These are phyloP conservation scores for Clohesyomyces aquaticus DNA, from an alignment of 495 filamentous ascomycete genomes.

Conservation along the genomic window DNA sequence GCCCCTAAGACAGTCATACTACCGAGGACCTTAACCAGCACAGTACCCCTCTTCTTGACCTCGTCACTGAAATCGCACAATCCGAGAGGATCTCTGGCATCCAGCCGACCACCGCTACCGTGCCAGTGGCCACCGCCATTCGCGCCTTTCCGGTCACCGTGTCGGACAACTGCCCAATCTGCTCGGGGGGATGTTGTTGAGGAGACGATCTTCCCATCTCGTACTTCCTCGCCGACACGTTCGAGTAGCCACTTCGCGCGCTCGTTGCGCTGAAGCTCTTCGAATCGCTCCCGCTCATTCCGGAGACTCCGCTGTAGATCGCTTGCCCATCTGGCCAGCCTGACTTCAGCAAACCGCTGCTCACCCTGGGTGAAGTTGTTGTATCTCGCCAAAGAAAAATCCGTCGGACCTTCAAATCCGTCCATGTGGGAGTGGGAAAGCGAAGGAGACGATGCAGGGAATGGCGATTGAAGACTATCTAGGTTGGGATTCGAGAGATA, in stretches of 20 bases:
- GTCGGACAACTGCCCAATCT: conserved; percentile 34
- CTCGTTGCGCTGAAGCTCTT: conserved; percentile 70
- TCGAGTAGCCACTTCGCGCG: conserved; percentile 73
- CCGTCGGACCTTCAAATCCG: conserved; percentile 51
- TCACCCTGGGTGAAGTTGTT: conserved; percentile 72
- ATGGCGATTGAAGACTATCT: conserved; percentile 34
- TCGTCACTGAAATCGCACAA: conserved; percentile 72
- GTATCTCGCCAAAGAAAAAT: conserved; percentile 71
- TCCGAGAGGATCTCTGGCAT: conserved; percentile 74
- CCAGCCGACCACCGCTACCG: conserved; percentile 37
- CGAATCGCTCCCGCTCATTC: conserved; percentile 78
- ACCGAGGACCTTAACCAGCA: conserved; percentile 77
- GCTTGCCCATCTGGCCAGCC: conserved; percentile 85
- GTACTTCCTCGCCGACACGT: conserved; percentile 67
- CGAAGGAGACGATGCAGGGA: conserved; percentile 38
- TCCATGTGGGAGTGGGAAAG: conserved; percentile 36
- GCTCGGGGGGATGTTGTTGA: conserved; percentile 54
- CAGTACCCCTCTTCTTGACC: conserved; percentile 64
- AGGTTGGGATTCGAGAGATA: conserved; percentile 38
- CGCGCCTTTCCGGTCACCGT: conserved; percentile 33
- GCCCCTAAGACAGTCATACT: conserved; percentile 75
- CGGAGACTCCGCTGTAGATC: conserved; percentile 83
- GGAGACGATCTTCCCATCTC: conserved; percentile 49
- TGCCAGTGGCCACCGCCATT: conserved; percentile 39
- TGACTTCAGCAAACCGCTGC: conserved; percentile 74